Evolutionary conservation across 371 early-diverging fungal genomes (phyloP).

Genomic region (Mortierella polycephala): DNA sequence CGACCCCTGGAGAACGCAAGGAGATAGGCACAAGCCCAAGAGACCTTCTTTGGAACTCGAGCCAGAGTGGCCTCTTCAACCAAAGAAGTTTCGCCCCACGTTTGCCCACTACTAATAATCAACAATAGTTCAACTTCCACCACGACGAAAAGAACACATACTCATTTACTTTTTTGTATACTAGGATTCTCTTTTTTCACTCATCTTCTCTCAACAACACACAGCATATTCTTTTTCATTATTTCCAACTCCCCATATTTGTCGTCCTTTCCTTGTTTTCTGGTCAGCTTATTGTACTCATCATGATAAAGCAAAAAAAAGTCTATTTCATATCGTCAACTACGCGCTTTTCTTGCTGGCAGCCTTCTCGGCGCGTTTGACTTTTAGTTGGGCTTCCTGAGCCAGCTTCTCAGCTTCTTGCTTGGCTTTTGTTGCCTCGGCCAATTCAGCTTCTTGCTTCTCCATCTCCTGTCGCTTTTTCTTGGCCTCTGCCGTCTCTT

Average conservation of each 20-base stretch:
- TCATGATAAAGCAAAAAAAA: too few species aligned
- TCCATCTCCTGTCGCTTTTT: conserved; percentile 2
- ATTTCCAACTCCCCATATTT: too few species aligned
- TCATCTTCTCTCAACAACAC: too few species aligned
- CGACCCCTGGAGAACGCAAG: conserved; percentile 11
- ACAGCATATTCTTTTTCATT: too few species aligned
- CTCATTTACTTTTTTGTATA: background rate
- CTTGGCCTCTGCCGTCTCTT: conserved; percentile 10
- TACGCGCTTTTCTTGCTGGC: too few species aligned
- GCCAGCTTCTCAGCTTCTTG: conserved; percentile 8
- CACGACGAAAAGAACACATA: background rate
- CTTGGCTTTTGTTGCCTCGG: conserved; percentile 13
- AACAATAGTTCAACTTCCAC: too few species aligned
- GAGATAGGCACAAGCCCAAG: background rate
- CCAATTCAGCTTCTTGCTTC: conserved; percentile 13
- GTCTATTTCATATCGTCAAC: too few species aligned
- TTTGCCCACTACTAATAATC: conserved; percentile 1
- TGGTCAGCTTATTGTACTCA: too few species aligned
- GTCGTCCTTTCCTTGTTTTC: too few species aligned
- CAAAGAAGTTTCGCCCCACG: conserved; percentile 16
- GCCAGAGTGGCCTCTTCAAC: conserved; percentile 31
- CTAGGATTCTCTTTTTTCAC: too few species aligned
- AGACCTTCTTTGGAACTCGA: conserved; percentile 25
- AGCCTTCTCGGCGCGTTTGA: conserved; percentile 3
- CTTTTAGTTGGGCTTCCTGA: conserved; percentile 8